Conservation (phyloP, 192 early-diverging fungal species). For the Umbelopsis ramanniana region DNA sequence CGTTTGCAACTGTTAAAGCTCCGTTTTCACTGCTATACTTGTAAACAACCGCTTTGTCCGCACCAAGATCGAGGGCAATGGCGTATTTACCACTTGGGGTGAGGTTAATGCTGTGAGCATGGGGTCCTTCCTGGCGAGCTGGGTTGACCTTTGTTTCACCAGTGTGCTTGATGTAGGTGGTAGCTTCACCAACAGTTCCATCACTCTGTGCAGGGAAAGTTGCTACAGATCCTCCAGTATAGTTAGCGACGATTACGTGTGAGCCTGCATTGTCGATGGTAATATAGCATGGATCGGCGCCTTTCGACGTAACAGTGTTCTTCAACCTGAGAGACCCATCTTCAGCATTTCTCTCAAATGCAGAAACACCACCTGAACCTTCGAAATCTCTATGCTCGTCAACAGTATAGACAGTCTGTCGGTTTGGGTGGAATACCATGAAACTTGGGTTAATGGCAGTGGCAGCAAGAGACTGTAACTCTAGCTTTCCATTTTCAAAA, state of each 20-base stretch:
- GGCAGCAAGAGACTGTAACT: constrained; percentile 9
- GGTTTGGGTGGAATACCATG: constrained; percentile 21
- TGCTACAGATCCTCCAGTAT: constrained; percentile 30
- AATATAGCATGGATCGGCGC: constrained; percentile 36
- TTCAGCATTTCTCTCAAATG: constrained; percentile 23
- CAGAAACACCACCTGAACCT: constrained; percentile 28
- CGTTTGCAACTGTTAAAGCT: not conserved
- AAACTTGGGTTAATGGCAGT: constrained; percentile 28
- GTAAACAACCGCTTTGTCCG: constrained; percentile 31
- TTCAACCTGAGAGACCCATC: constrained; percentile 18
- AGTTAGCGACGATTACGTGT: constrained; percentile 38
- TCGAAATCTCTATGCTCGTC: constrained; percentile 29
- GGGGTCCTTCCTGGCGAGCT: constrained; percentile 37
- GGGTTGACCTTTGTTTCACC: constrained; percentile 20
- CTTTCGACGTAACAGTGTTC: constrained; percentile 29
- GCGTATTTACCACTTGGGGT: constrained; percentile 27
- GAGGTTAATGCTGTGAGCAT: constrained; percentile 38
- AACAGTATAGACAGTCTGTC: constrained; percentile 25
- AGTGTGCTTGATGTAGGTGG: constrained; percentile 3
- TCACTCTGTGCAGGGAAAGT: constrained; percentile 19
- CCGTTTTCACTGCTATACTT: constrained; percentile 18
- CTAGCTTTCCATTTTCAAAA: constrained; percentile 32
- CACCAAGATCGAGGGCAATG: constrained; percentile 38
- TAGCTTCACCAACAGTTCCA: constrained; percentile 17
- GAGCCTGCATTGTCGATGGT: constrained; percentile 24